Conservation (phyloP, 768 basidiomycete species). For the Psilocybe tampanensis region DNA sequence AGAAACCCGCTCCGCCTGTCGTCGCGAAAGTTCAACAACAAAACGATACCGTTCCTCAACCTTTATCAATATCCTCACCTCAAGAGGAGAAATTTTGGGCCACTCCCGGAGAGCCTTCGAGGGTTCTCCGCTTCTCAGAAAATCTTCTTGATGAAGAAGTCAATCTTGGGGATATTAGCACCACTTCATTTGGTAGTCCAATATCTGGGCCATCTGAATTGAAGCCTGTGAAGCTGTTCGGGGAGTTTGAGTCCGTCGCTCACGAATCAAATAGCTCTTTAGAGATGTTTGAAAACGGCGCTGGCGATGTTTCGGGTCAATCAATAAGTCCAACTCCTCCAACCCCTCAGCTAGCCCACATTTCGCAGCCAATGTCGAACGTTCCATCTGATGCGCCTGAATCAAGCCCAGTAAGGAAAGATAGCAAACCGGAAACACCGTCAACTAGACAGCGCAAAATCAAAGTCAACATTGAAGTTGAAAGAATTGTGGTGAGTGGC, state of each 20-base stretch:
- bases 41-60: not conserved
- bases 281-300: not conserved
- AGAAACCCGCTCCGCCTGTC: constrained; percentile 14
- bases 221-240: constrained; percentile 15
- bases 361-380: not conserved
- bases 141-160: constrained; percentile 66
- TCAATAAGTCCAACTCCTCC: not conserved
- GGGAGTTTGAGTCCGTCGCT: constrained; percentile 15
- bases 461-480: constrained; percentile 62
- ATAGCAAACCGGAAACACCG: constrained; percentile 14
- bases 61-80: constrained; percentile 26
- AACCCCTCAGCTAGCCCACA: not conserved
- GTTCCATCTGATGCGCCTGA: not conserved
- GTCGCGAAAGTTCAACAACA: constrained; percentile 14
- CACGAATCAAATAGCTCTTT: constrained; percentile 4
- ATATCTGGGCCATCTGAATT: constrained; percentile 10
- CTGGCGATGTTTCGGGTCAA: not conserved
- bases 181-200: constrained; percentile 46
- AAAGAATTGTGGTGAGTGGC: constrained; percentile 60
- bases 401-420: not conserved
- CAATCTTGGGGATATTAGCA: constrained; percentile 55
- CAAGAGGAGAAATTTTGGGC: constrained; percentile 67
- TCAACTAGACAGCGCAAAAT: constrained; percentile 34
- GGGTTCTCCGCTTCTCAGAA: constrained; percentile 64
- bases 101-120: constrained; percentile 54